Conservation (phyloP, 192 early-diverging fungal species). For the Gryganskiella cystojenkinii region DNA sequence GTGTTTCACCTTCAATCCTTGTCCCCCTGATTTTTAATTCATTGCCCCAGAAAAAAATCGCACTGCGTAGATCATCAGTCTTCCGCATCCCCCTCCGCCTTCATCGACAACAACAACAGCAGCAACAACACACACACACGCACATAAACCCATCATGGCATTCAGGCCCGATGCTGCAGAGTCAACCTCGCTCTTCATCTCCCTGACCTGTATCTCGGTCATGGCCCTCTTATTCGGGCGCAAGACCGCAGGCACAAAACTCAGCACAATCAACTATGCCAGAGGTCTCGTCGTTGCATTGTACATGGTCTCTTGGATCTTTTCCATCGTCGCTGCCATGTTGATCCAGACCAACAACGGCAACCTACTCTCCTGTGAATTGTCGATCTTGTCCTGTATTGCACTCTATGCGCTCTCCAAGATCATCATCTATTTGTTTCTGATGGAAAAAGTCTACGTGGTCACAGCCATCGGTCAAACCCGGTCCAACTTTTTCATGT, state of each 20-base stretch:
- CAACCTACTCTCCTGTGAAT: slow-evolving; percentile 50
- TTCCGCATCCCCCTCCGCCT: too few species aligned
- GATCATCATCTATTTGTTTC: slow-evolving; percentile 56
- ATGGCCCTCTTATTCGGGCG: slow-evolving; percentile 56
- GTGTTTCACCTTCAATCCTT: too few species aligned
- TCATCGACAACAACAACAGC: too few species aligned
- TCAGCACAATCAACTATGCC: slow-evolving; percentile 51
- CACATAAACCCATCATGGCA: not conserved
- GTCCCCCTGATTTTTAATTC: too few species aligned
- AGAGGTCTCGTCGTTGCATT: slow-evolving; percentile 46
- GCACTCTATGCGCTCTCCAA: slow-evolving; percentile 53
- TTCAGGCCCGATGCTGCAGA: slow-evolving; percentile 18
- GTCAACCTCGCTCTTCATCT: slow-evolving; percentile 39
- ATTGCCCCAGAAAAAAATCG: too few species aligned
- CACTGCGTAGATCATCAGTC: too few species aligned
- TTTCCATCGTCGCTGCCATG: slow-evolving; percentile 51
- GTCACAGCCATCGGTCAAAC: slow-evolving; percentile 30
- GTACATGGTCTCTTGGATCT: slow-evolving; percentile 52
- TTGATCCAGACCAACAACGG: slow-evolving; percentile 56
- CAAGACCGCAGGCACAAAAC: slow-evolving; percentile 53
- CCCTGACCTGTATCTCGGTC: slow-evolving; percentile 52
- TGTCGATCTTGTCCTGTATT: slow-evolving; percentile 48
- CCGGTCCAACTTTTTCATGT: slow-evolving; percentile 26
- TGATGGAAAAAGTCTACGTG: slow-evolving; percentile 57
- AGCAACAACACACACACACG: too few species aligned